Evolutionary conservation across 2,329 filamentous ascomycete genomes (phyloP).

Genomic region (Claviceps capensis): DNA sequence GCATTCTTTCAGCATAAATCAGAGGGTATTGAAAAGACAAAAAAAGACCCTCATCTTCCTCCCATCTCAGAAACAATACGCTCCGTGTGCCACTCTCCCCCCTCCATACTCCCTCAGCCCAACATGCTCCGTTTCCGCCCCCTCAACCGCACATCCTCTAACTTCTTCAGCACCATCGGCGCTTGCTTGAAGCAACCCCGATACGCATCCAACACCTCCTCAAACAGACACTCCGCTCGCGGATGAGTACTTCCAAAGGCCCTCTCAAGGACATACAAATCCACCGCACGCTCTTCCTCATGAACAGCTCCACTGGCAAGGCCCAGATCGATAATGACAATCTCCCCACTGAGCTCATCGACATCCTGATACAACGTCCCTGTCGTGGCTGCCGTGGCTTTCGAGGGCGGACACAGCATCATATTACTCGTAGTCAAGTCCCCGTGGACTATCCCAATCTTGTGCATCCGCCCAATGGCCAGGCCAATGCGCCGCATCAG

Average conservation of each 20-base stretch:
- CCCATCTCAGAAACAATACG: not conserved
- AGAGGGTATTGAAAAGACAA: not conserved
- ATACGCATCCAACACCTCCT: conserved; percentile 63
- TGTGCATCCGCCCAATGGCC: conserved; percentile 65
- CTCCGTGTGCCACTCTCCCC: not conserved
- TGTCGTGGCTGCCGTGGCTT: not conserved
- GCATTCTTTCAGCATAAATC: conserved; percentile 2
- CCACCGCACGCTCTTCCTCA: conserved; percentile 89
- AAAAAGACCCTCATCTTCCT: not conserved
- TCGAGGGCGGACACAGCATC: conserved; percentile 47
- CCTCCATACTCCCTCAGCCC: conserved; percentile 37
- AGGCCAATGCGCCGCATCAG: conserved; percentile 59
- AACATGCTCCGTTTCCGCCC: conserved; percentile 96
- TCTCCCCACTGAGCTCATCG: conserved; percentile 46
- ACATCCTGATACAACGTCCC: conserved; percentile 8
- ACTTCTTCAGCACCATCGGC: conserved; percentile 56
- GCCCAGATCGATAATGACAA: conserved; percentile 91
- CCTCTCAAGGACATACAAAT: conserved; percentile 88
- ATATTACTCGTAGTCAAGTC: conserved; percentile 96
- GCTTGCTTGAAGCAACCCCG: conserved; percentile 61
- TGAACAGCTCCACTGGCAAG: conserved; percentile 67
- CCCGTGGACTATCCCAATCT: conserved; percentile 78
- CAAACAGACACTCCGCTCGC: conserved; percentile 62
- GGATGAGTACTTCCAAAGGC: conserved; percentile 95
- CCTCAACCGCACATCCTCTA: conserved; percentile 87